phyloP scores from a whole-genome alignment of 2,329 filamentous ascomycete genomes.

The Ophiocordyceps unilateralis region DNA sequence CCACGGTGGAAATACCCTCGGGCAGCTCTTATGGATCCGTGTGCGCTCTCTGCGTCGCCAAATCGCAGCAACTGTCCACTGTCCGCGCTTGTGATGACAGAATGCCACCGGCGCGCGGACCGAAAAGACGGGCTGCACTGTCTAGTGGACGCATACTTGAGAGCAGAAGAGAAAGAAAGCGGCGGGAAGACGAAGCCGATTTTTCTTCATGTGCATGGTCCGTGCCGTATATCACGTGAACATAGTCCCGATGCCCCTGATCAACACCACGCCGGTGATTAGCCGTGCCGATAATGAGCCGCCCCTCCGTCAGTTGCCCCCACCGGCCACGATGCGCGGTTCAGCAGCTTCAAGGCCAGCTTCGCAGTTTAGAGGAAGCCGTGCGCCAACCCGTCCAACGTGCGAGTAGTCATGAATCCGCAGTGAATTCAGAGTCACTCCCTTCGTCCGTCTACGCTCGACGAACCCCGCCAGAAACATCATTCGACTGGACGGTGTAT shows the following conservation, averaged over 20 bases:
- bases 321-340: neutral
- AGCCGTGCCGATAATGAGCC: neutral
- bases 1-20: conserved; percentile 18
- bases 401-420: neutral
- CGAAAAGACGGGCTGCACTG: conserved; percentile 62
- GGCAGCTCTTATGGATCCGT: conserved; percentile 40
- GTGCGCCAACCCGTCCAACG: neutral
- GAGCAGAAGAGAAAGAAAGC: conserved; percentile 16
- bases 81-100: conserved; percentile 42
- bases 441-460: neutral
- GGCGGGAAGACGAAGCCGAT: neutral
- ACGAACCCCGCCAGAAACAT: no score
- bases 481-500: neutral
- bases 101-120: conserved; percentile 45
- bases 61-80: conserved; percentile 48
- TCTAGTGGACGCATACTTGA: conserved; percentile 61
- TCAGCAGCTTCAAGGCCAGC: no score
- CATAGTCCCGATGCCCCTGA: neutral
- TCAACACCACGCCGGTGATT: neutral
- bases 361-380: neutral
- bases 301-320: neutral
- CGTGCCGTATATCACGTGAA: neutral
- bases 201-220: neutral
- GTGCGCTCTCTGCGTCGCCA: conserved; percentile 34
- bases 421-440: neutral